Percentiles rank a stretch among this genome's conserved stretches.
phyloP scores from a whole-genome alignment of 208 protist species.

The Leishmania mexicana region DNA sequence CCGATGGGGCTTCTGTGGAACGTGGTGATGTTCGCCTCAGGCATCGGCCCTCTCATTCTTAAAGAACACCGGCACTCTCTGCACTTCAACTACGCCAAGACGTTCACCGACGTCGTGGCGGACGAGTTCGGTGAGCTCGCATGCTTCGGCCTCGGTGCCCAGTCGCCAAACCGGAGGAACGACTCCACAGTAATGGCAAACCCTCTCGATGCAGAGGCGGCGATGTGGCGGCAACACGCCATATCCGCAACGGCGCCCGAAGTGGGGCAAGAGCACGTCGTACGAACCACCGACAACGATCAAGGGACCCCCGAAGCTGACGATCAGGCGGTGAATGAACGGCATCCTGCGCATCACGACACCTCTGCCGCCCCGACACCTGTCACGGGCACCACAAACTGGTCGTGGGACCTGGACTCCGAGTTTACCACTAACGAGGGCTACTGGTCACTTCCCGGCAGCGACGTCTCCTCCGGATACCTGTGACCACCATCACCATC shows the following conservation, averaged over 20 bases:
- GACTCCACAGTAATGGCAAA: constrained; percentile 12
- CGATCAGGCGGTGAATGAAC: background rate
- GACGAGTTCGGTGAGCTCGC: constrained; percentile 34
- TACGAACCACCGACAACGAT: background rate
- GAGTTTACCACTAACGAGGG: constrained; percentile 15
- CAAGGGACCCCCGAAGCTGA: background rate
- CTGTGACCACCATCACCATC: no score
- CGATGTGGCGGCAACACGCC: constrained; percentile 7
- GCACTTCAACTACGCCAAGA: constrained; percentile 33
- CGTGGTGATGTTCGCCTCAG: constrained; percentile 58
- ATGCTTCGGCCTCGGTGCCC: constrained; percentile 44
- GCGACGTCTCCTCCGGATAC: background rate
- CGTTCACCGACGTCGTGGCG: constrained; percentile 52
- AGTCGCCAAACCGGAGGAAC: background rate
- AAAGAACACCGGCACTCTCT: constrained; percentile 43
- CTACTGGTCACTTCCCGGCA: constrained; percentile 13
- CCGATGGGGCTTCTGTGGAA: constrained; percentile 80
- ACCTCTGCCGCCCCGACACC: constrained; percentile 2
- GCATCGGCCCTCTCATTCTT: constrained; percentile 42
- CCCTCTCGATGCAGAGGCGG: constrained; percentile 11
- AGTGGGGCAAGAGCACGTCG: background rate
- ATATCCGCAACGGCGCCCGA: constrained; percentile 3
- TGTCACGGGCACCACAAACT: constrained; percentile 4
- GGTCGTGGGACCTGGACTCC: constrained; percentile 19
- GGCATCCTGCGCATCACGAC: background rate